A percentile compares a stretch with the other conserved stretches of the same genome.
Conservation (phyloP, 768 basidiomycete species). For the Exidia glandulosa region DNA sequence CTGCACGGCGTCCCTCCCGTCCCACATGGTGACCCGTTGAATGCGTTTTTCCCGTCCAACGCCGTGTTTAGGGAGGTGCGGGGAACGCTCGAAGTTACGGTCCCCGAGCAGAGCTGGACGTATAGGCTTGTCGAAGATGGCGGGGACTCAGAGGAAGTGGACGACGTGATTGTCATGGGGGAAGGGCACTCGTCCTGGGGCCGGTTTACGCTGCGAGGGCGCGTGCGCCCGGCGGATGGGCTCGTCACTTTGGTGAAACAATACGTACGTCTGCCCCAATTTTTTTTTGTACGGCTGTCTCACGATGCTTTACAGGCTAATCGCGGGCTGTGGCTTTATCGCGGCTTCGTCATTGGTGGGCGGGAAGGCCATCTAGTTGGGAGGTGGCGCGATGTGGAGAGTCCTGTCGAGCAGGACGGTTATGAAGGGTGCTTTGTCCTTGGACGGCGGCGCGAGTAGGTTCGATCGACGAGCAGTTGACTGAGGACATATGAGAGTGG, state of each 20-base stretch:
- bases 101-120: slow-evolving; percentile 1
- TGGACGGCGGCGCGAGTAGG: neutral
- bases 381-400: slow-evolving; percentile 79
- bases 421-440: slow-evolving; percentile 74
- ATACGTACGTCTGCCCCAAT: slow-evolving; percentile 40
- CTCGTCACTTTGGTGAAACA: slow-evolving; percentile 74
- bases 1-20: slow-evolving; percentile 17
- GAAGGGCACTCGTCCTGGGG: slow-evolving; percentile 92
- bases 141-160: slow-evolving; percentile 12
- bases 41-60: slow-evolving; percentile 48
- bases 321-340: slow-evolving; percentile 76
- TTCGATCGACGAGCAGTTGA: neutral
- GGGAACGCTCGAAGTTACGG: slow-evolving; percentile 17
- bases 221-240: slow-evolving; percentile 73
- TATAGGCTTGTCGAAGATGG: neutral
- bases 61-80: slow-evolving; percentile 36
- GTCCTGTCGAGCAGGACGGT: slow-evolving; percentile 45
- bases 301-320: slow-evolving; percentile 47
- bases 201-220: slow-evolving; percentile 67
- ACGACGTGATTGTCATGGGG: slow-evolving; percentile 64
- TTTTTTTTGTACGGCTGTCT: neutral
- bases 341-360: slow-evolving; percentile 70
- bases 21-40: slow-evolving; percentile 47
- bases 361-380: slow-evolving; percentile 63
- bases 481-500: too few relatives aligned